Base-by-base conservation (phyloP, 352 stramenopile species). In the Plasmopara halstedii region DNA sequence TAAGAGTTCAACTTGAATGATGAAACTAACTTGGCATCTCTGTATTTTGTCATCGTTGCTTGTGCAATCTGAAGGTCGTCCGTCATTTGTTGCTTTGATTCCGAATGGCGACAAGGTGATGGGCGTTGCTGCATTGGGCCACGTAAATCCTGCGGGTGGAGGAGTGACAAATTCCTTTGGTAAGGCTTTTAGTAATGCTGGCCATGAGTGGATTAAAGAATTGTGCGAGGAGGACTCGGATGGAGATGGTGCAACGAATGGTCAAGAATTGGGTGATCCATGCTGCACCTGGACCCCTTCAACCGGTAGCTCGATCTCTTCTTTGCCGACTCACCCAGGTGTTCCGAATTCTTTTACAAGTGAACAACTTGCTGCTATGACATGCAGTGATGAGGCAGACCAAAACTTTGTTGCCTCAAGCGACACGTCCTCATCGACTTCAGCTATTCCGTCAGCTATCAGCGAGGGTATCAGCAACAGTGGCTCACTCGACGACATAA, bases 191-290 rank as follows among this genome's bases (percentile, higher is more conserved):
- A 15, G 57, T 41, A 46, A 54, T 2, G 44, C 48, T 1, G 61
- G 61, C 6, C 41, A 46, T 2, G 42, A 63, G 43, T 92, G 81
- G 81, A 88, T 72, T 2, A 43, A 41, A 1, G 62, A 40, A 17
- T 18, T 92, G 4, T 92, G 81, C 37, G 56, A 85, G 34, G 36
- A 40, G 0, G 81, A 92, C 42, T 82, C 81, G 11, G 81, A 92
- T 26, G 57, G 63, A 7, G 87, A 96, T 42, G 84, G 85, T 2
- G 66, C 71, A 2, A 94, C 78, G 2, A 96, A 96, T 50, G 87
- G 87, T 3, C 63, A 93, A 58, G 87, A 96, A 47, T 64, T 96
- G 0, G 85, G 83, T 8, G 87, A 96, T 46, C 82, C 84, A 9
- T 87, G 81, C 56, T 96, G 87, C 51, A 49, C 51, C 6, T 96